Evolutionary conservation across 2,329 filamentous ascomycete species (phyloP).

Genomic region (Claviceps capensis): DNA sequence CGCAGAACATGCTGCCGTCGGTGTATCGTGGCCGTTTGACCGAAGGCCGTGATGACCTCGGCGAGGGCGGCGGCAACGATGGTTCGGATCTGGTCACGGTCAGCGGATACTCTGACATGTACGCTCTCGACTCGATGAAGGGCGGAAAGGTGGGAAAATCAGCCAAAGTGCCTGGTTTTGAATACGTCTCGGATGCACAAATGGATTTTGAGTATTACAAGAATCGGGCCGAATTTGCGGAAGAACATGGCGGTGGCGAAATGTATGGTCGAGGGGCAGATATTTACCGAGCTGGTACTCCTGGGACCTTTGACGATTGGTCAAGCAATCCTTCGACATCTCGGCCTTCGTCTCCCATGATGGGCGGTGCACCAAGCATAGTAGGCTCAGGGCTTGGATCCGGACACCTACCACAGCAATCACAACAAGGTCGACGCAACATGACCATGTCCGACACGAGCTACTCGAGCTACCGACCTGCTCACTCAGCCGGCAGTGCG

Average conservation of each 20-base stretch:
- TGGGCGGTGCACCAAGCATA: slow-evolving; percentile 17
- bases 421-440: slow-evolving; percentile 11
- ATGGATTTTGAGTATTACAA: slow-evolving; percentile 91
- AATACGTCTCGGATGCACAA: slow-evolving; percentile 73
- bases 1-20: slow-evolving; percentile 71
- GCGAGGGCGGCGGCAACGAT: slow-evolving; percentile 39
- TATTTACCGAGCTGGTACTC: slow-evolving; percentile 47
- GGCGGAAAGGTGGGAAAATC: slow-evolving; percentile 33
- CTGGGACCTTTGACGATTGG: slow-evolving; percentile 33
- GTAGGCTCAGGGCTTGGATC: slow-evolving; percentile 14
- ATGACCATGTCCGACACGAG: slow-evolving; percentile 11
- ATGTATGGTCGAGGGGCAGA: slow-evolving; percentile 48
- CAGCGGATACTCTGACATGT: slow-evolving; percentile 71
- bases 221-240: slow-evolving; percentile 73
- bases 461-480: slow-evolving; percentile 14
- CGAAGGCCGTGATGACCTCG: slow-evolving; percentile 22
- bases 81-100: slow-evolving; percentile 41
- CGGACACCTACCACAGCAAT: background rate
- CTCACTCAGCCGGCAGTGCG: slow-evolving; percentile 6
- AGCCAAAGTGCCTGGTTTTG: slow-evolving; percentile 55
- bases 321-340: slow-evolving; percentile 28
- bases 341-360: slow-evolving; percentile 35
- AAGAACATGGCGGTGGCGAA: slow-evolving; percentile 70
- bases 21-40: slow-evolving; percentile 72
- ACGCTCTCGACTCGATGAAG: slow-evolving; percentile 67